Evolutionary conservation across 2,329 filamentous ascomycete species (phyloP).

Genomic region (Pseudonectria buxi): DNA sequence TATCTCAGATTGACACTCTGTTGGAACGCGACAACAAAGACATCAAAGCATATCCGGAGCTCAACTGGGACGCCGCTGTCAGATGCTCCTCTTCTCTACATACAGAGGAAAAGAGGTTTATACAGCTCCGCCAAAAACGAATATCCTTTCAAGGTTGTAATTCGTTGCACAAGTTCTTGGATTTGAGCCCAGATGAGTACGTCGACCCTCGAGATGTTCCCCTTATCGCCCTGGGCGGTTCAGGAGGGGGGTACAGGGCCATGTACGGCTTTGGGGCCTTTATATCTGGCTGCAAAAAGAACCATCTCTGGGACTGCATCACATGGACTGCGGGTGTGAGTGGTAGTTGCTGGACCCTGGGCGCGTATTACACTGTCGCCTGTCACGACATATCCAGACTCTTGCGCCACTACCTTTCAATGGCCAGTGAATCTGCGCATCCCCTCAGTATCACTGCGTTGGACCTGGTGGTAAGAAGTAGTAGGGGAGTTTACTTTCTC

Average conservation of each 20-base stretch:
- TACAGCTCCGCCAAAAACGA: constrained; percentile 6
- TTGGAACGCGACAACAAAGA: constrained; percentile 10
- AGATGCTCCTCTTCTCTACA: constrained; percentile 10
- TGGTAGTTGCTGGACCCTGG: constrained; percentile 19
- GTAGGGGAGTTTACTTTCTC: constrained; percentile 13
- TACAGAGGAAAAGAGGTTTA: constrained; percentile 6
- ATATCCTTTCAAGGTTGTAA: constrained; percentile 11
- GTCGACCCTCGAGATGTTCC: constrained; percentile 15
- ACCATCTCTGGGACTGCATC: constrained; percentile 13
- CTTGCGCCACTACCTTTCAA: constrained; percentile 11
- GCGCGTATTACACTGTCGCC: constrained; percentile 18
- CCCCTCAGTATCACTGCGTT: constrained; percentile 14
- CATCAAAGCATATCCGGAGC: constrained; percentile 11
- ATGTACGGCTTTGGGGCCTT: constrained; percentile 19
- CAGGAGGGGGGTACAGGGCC: constrained; percentile 16
- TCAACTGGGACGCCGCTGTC: constrained; percentile 14
- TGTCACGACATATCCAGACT: constrained; percentile 9
- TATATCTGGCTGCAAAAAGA: constrained; percentile 10
- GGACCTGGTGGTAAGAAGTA: constrained; percentile 10
- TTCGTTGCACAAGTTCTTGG: constrained; percentile 9
- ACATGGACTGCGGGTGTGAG: constrained; percentile 18
- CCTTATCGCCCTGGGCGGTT: constrained; percentile 13
- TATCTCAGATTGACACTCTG: constrained; percentile 8
- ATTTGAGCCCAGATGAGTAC: constrained; percentile 2
- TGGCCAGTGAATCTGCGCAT: constrained; percentile 13